These are phyloP conservation scores for Symbiotaphrina buchneri DNA, from an alignment of 495 filamentous ascomycete genomes.

Conservation along the genomic window DNA sequence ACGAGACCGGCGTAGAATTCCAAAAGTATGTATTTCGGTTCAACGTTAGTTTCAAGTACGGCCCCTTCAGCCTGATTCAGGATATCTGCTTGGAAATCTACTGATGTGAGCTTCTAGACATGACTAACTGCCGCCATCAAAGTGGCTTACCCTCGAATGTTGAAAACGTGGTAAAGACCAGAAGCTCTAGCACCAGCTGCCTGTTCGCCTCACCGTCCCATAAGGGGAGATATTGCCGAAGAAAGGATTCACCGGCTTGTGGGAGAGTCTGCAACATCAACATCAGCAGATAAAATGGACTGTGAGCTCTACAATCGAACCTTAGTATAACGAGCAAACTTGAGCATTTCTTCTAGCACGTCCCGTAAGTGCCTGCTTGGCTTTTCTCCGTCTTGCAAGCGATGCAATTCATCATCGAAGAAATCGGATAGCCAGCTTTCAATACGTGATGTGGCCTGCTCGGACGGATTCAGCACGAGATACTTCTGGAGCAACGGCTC, in stretches of 20 bases:
- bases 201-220: conserved; percentile 46
- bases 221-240: conserved; percentile 30
- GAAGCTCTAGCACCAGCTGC: conserved; percentile 36
- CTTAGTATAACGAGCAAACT: conserved; percentile 19
- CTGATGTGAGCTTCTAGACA: conserved; percentile 5
- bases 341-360: conserved; percentile 10
- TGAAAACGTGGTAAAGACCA: conserved; percentile 37
- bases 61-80: conserved; percentile 34
- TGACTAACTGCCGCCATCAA: background rate
- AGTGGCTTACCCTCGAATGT: conserved; percentile 26
- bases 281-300: background rate
- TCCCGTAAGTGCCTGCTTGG: conserved; percentile 4
- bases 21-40: conserved; percentile 31
- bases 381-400: conserved; percentile 2
- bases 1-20: conserved; percentile 52
- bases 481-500: conserved; percentile 66
- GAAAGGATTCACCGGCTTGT: conserved; percentile 22
- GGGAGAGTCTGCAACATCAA: conserved; percentile 28
- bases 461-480: conserved; percentile 36
- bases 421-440: conserved; percentile 10
- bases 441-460: conserved; percentile 9
- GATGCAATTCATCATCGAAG: conserved; percentile 10
- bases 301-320: background rate
- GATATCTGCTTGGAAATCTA: conserved; percentile 26
- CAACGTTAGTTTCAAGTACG: conserved; percentile 24